Evolutionary conservation across 768 basidiomycete genomes (phyloP).

Genomic region (Dioszegia hungarica): DNA sequence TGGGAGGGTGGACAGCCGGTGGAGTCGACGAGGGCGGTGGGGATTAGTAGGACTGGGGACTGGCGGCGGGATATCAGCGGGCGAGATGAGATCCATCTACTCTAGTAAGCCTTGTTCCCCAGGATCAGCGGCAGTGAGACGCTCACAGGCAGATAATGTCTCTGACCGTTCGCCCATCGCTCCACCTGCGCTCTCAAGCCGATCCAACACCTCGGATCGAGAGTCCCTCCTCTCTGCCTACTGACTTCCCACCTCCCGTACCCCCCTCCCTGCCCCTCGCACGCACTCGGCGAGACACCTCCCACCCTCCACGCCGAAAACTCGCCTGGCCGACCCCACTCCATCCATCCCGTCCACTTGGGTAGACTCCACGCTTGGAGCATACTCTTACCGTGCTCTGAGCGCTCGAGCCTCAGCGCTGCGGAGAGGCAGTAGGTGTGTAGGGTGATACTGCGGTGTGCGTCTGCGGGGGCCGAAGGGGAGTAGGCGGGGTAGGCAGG

Average conservation of each 20-base stretch:
- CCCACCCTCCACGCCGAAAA: too few species aligned
- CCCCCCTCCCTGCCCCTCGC: neutral
- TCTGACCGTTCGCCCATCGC: neutral
- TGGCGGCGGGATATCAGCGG: neutral
- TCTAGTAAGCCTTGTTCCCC: neutral
- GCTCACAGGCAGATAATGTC: slow-evolving; percentile 14
- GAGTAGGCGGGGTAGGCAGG: neutral
- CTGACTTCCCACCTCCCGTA: neutral
- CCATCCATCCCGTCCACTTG: slow-evolving; percentile 17
- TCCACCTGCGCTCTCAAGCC: slow-evolving; percentile 10
- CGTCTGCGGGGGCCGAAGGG: neutral
- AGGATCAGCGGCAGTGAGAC: neutral
- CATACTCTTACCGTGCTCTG: slow-evolving; percentile 11
- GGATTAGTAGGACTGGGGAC: neutral
- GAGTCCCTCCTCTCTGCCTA: neutral
- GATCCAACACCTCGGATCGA: slow-evolving; percentile 14
- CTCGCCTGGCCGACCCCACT: neutral
- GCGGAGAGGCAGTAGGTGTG: slow-evolving; percentile 22
- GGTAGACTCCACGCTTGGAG: slow-evolving; percentile 24
- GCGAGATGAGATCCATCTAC: neutral
- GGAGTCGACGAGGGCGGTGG: neutral
- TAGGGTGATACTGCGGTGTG: neutral
- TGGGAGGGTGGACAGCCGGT: slow-evolving; percentile 1
- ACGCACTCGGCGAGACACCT: too few species aligned
- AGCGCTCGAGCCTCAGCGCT: slow-evolving; percentile 3